Evolutionary conservation across 352 stramenopile species (phyloP).

Genomic region (Plasmopara halstedii): DNA sequence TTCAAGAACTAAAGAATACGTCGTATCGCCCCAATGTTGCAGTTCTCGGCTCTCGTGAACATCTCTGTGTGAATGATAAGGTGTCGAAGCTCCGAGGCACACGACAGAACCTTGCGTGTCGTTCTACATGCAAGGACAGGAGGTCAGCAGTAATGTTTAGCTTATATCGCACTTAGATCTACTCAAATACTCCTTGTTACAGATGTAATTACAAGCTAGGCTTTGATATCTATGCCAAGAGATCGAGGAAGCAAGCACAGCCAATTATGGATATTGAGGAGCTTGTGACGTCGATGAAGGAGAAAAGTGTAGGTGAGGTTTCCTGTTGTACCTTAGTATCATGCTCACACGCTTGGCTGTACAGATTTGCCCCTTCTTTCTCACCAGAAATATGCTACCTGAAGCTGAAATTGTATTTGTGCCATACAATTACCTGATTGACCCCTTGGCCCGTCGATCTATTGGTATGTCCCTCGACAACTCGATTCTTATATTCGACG

Average conservation of each 20-base stretch:
- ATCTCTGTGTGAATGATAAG: conserved; percentile 96
- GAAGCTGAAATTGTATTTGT: conserved; percentile 96
- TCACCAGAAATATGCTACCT: conserved; percentile 85
- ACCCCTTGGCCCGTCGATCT: conserved; percentile 84
- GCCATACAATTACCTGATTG: conserved; percentile 99
- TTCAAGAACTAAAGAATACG: conserved; percentile 94
- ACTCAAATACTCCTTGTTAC: not conserved
- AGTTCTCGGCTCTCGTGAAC: conserved; percentile 92
- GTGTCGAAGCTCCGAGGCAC: conserved; percentile 79
- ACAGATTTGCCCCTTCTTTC: conserved; percentile 97
- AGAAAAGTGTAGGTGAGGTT: conserved; percentile 39
- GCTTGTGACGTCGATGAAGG: conserved; percentile 84
- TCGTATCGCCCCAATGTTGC: conserved; percentile 85
- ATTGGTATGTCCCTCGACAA: conserved; percentile 95
- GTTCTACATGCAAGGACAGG: conserved; percentile 79
- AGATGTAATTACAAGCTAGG: conserved; percentile 75
- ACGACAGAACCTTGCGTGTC: conserved; percentile 83
- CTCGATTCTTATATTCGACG: conserved; percentile 98
- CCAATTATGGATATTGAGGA: conserved; percentile 99
- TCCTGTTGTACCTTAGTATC: not conserved
- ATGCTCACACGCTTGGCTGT: not conserved
- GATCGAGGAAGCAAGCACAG: conserved; percentile 38
- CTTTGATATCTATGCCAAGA: conserved; percentile 55
- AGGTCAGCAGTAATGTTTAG: conserved; percentile 37
- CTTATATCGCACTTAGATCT: not conserved